A percentile compares a stretch with the other conserved stretches of the same genome.
These are phyloP conservation scores for Aureobasidium uvarum DNA, from an alignment of 2,329 filamentous ascomycete species.

Conservation along the genomic window DNA sequence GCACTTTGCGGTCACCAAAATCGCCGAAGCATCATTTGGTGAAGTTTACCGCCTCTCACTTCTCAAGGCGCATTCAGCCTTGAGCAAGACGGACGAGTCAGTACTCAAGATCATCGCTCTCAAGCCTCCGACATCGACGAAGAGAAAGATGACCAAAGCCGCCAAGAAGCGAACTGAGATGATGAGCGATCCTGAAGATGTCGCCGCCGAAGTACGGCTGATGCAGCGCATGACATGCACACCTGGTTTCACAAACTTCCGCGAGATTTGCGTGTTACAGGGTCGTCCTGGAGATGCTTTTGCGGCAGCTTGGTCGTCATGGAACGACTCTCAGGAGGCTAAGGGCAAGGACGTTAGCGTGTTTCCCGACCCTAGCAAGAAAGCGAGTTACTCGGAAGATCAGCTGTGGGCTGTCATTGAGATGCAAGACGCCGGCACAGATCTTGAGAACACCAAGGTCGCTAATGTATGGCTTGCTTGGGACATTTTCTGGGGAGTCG, in stretches of 20 bases:
- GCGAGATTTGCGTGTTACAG: conserved; percentile 58
- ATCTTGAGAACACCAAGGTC: conserved; percentile 46
- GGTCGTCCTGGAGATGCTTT: conserved; percentile 56
- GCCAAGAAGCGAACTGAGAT: conserved; percentile 44
- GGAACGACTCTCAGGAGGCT: conserved; percentile 46
- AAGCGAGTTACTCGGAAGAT: conserved; percentile 52
- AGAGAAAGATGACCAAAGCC: conserved; percentile 52
- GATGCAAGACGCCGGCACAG: conserved; percentile 63
- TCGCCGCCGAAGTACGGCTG: conserved; percentile 51
- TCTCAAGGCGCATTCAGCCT: conserved; percentile 31
- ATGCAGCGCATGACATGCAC: conserved; percentile 59
- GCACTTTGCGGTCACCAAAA: conserved; percentile 56
- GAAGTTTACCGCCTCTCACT: conserved; percentile 61
- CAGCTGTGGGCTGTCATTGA: conserved; percentile 65
- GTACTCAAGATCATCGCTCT: conserved; percentile 51
- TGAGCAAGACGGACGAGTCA: conserved; percentile 39
- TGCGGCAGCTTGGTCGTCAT: conserved; percentile 46
- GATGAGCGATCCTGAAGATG: conserved; percentile 47
- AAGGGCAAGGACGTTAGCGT: conserved; percentile 44
- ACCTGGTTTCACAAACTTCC: conserved; percentile 62
- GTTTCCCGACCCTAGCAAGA: conserved; percentile 58
- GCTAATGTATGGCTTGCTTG: conserved; percentile 43
- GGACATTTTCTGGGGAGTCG: conserved; percentile 67
- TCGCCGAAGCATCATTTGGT: conserved; percentile 65
- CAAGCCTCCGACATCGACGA: conserved; percentile 41